Base-by-base conservation (phyloP, 2,329 filamentous ascomycete genomes). In the Ramichloridium luteum region DNA sequence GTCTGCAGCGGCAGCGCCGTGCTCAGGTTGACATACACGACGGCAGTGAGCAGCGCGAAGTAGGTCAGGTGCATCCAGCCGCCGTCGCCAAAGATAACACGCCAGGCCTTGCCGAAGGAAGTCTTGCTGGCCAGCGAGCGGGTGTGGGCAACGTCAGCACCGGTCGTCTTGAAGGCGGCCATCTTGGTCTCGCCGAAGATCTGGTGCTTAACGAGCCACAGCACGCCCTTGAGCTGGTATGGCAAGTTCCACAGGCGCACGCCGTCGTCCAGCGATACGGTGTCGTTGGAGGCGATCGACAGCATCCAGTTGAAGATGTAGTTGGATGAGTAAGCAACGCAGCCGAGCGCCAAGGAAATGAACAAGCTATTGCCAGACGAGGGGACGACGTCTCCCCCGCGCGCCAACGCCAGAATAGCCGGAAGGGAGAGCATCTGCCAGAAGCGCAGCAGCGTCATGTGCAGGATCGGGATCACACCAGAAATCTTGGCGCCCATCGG, bases 41-140 rank as follows among this genome's bases (percentile, higher is more conserved):
- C 30, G 10, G 25, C 17, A 9, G 23, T 11, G 20, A 40, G 32
- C 13, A 13, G 13, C 16, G 22, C 16, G 31, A 40, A 37, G 29
- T 40, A 40, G 20, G 29, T 31, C 14, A 40, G 26, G 13, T 40
- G 38, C 38, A 40, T 37, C 38, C 38, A 40, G 13, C 31, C 38
- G 11, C 38, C 38, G 17, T 40, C 38, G 16, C 32, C 31, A 29
- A 31, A 16, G 18, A 40, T 25, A 4, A 35, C 37, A 12, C 29
- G 35, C 12, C 28, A 27, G 4, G 35, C 31, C 9, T 35, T 28
- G 20, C 34, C 38, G 13, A 31, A 2, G 15, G 37, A 28, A 17
- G 14, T 32, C 10, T 22, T 29, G 27, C 28, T 35, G 4, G 38
- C 32, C 5, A 13, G 29, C 10, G 25, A 25, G 13, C 32, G 36